These are phyloP conservation scores for Clarireedia hainanense DNA, from an alignment of 2,329 filamentous ascomycete genomes.

Conservation along the genomic window DNA sequence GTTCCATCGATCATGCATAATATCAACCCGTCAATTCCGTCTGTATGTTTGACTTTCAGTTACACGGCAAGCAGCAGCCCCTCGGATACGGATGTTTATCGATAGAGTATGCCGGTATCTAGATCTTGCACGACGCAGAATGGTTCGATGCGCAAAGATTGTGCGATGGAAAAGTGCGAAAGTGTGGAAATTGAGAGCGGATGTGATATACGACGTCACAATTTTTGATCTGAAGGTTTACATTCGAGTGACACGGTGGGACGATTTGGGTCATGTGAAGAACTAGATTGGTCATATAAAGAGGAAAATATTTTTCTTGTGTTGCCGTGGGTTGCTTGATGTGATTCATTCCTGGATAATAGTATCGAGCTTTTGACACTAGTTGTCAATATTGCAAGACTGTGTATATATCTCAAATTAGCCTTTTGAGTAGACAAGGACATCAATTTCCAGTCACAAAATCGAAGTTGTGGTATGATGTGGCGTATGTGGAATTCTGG, in stretches of 20 bases:
- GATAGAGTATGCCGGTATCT: no score
- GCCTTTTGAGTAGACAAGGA: no score
- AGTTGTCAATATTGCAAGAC: no score
- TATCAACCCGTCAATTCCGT: background rate
- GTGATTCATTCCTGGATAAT: background rate
- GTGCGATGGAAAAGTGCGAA: background rate
- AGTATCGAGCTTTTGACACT: no score
- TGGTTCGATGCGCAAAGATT: no score
- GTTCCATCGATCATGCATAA: background rate
- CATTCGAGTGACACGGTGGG: constrained; percentile 5
- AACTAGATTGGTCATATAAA: background rate
- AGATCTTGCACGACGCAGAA: no score
- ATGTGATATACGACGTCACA: background rate
- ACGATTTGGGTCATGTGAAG: constrained; percentile 9
- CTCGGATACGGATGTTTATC: background rate
- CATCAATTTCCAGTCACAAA: no score
- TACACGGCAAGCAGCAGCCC: background rate
- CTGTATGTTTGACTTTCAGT: background rate
- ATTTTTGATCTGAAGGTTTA: background rate
- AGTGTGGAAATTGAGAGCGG: constrained; percentile 1
- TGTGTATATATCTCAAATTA: no score
- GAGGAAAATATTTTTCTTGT: constrained; percentile 5
- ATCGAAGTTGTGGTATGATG: no score
- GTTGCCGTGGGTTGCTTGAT: background rate
- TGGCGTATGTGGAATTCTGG: no score